Percentiles rank a stretch among this genome's conserved stretches.
phyloP scores from a whole-genome alignment of 78 protist species.

The Dictyostelium discoideum region dicty_2.7 NC_007091.3:2982001-2982500 shows the following conservation, averaged over 20 bases:
- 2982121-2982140: background rate
- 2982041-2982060: conserved; percentile 34
- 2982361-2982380: conserved; percentile 66
- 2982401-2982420: conserved; percentile 48
- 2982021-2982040: conserved; percentile 30
- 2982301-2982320: conserved; percentile 15
- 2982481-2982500: conserved; percentile 46
- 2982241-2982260: background rate
- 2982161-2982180: conserved; percentile 20
- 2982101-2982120: background rate
- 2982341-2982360: conserved; percentile 55
- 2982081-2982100: background rate
- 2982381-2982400: conserved; percentile 24
- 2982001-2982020: conserved; percentile 6
- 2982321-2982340: background rate
- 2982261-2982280: conserved; percentile 2
- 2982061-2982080: background rate
- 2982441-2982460: conserved; percentile 41
- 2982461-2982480: conserved; percentile 18
- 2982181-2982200: background rate
- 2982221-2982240: background rate
- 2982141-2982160: conserved; percentile 28
- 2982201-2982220: background rate
- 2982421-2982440: conserved; percentile 73
- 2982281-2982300: conserved; percentile 19